Conservation (phyloP, 495 filamentous ascomycete genomes). For the Pyrenula massariospora region DNA sequence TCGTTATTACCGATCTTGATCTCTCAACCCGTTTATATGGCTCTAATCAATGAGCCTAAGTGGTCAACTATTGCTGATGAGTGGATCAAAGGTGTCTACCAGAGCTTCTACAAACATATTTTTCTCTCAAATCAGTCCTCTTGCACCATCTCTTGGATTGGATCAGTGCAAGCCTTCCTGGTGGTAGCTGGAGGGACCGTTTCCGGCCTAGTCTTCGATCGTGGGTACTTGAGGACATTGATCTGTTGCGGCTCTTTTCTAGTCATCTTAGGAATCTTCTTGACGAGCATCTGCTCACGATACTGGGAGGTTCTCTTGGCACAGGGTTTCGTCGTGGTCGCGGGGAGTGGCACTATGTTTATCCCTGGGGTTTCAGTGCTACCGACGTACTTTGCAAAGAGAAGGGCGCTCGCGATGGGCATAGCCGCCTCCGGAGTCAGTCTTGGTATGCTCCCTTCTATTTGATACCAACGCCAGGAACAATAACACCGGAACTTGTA, state of each 20-base stretch:
- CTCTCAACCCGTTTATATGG: too few relatives aligned
- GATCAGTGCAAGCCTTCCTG: conserved; percentile 60
- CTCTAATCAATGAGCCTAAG: too few relatives aligned
- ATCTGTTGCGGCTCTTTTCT: conserved; percentile 44
- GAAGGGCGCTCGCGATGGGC: conserved; percentile 56
- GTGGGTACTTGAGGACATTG: conserved; percentile 51
- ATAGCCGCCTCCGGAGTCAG: conserved; percentile 50
- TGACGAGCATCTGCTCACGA: conserved; percentile 48
- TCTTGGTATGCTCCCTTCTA: conserved; percentile 17
- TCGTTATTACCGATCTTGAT: too few relatives aligned
- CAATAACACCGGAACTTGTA: neutral
- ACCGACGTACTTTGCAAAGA: conserved; percentile 63
- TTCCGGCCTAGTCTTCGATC: conserved; percentile 54
- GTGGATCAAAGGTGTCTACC: conserved; percentile 64
- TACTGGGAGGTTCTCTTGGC: conserved; percentile 72
- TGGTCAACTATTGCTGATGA: too few relatives aligned
- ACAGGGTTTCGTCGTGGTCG: conserved; percentile 64
- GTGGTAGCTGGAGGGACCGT: conserved; percentile 61
- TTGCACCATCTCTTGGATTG: conserved; percentile 66
- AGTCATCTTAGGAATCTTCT: conserved; percentile 57
- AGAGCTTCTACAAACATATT: conserved; percentile 55
- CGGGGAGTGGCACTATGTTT: conserved; percentile 65
- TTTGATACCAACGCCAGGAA: too few relatives aligned
- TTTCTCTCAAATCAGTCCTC: conserved; percentile 29
- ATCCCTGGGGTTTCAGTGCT: conserved; percentile 55